phyloP scores from a whole-genome alignment of 169 alveolate genomes.

The Theileria sp. region DNA sequence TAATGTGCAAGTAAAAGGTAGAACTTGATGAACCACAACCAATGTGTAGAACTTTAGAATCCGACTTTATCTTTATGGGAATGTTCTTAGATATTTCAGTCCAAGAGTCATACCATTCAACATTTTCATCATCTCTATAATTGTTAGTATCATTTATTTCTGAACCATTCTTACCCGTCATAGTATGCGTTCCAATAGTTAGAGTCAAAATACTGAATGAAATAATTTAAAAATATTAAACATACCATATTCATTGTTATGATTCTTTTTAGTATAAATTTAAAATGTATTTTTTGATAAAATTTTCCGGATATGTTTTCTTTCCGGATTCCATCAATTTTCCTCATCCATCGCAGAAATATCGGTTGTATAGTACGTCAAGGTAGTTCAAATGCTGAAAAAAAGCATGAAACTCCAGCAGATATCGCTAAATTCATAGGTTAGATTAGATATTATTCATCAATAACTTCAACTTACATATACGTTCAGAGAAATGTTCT shows the following conservation, averaged over 20 bases:
- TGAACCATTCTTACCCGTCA: conserved; percentile 22
- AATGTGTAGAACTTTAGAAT: conserved; percentile 50
- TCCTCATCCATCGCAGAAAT: conserved; percentile 28
- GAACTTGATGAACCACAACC: conserved; percentile 67
- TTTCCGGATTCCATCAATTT: conserved; percentile 24
- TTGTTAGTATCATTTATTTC: neutral
- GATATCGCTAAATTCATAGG: conserved; percentile 53
- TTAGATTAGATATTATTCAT: neutral
- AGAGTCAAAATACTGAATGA: neutral
- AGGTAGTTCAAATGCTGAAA: conserved; percentile 6
- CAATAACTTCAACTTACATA: neutral
- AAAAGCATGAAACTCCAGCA: conserved; percentile 30
- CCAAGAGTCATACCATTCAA: conserved; percentile 65
- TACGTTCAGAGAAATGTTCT: conserved; percentile 7
- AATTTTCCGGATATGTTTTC: conserved; percentile 8
- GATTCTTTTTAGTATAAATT: neutral
- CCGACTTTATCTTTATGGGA: conserved; percentile 10
- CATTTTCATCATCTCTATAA: conserved; percentile 23
- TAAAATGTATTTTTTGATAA: neutral
- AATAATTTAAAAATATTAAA: neutral
- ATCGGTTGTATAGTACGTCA: conserved; percentile 41
- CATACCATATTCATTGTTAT: conserved; percentile 24
- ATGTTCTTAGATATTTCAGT: conserved; percentile 19
- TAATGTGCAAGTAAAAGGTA: neutral
- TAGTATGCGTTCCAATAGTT: conserved; percentile 58